These are phyloP conservation scores for Tulasnella sp. DNA, from an alignment of 768 basidiomycete genomes.

Conservation along the genomic window DNA sequence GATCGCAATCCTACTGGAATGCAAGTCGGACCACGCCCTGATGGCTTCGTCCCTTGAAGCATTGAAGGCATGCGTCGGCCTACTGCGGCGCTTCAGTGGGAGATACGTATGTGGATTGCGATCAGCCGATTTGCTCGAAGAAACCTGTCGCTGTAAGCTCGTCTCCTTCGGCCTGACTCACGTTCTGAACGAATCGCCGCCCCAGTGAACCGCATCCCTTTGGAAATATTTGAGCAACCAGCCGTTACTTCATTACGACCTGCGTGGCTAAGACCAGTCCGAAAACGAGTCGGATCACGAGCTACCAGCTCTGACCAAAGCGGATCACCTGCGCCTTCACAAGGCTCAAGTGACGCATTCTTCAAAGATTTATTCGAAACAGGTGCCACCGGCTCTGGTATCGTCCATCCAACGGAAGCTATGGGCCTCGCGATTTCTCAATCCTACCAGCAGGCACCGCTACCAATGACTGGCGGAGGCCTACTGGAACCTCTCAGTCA, in stretches of 20 bases:
- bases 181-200: neutral
- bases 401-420: neutral
- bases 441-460: neutral
- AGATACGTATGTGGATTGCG: slow-evolving; percentile 87
- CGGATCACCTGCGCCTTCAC: slow-evolving; percentile 5
- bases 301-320: slow-evolving; percentile 7
- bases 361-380: neutral
- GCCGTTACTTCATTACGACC: slow-evolving; percentile 52
- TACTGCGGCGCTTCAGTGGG: slow-evolving; percentile 82
- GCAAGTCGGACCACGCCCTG: slow-evolving; percentile 68
- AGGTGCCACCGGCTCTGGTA: neutral
- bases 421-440: neutral
- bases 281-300: slow-evolving; percentile 52
- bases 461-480: slow-evolving; percentile 1
- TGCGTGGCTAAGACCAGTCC: slow-evolving; percentile 85
- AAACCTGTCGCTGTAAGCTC: slow-evolving; percentile 75
- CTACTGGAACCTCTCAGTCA: slow-evolving; percentile 11
- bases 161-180: slow-evolving; percentile 26
- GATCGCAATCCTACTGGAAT: slow-evolving; percentile 78
- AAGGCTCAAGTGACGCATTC: neutral
- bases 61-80: slow-evolving; percentile 75
- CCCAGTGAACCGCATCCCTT: slow-evolving; percentile 74
- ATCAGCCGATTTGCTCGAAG: slow-evolving; percentile 89
- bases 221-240: slow-evolving; percentile 55
- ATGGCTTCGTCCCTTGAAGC: slow-evolving; percentile 80